Conservation (phyloP, 768 basidiomycete genomes). For the Phlegmacium glaucopus region DNA sequence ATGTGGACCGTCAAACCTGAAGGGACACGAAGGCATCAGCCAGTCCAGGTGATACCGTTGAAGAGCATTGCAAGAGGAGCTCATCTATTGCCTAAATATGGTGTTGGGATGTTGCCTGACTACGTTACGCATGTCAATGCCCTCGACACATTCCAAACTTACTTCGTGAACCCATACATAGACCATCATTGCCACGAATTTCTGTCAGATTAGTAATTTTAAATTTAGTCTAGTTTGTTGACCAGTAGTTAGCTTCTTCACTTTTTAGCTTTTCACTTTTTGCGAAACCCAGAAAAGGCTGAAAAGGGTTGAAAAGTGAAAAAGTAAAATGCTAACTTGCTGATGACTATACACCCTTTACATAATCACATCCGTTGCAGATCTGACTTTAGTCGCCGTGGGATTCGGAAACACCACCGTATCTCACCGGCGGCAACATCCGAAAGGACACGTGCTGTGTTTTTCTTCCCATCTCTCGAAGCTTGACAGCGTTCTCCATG, state of each 20-base stretch:
- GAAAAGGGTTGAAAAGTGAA: neutral
- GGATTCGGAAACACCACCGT: too few relatives aligned
- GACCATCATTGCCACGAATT: neutral
- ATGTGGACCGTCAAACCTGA: conserved; percentile 28
- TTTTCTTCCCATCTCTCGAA: too few relatives aligned
- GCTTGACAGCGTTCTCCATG: too few relatives aligned
- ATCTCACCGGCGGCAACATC: too few relatives aligned
- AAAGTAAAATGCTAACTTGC: too few relatives aligned
- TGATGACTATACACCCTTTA: too few relatives aligned
- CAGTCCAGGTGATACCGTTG: conserved; percentile 16
- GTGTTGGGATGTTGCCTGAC: conserved; percentile 11
- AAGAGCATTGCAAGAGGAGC: conserved; percentile 20
- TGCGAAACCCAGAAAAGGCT: too few relatives aligned
- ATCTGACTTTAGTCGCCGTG: too few relatives aligned
- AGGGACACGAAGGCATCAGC: neutral
- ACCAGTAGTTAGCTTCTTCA: neutral
- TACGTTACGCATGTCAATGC: conserved; percentile 15
- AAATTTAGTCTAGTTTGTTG: neutral
- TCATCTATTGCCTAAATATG: conserved; percentile 25
- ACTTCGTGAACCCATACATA: conserved; percentile 3
- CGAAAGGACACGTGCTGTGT: too few relatives aligned
- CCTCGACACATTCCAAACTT: conserved; percentile 19
- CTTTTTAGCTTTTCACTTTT: neutral
- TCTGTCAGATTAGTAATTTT: neutral
- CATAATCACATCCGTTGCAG: too few relatives aligned